These are phyloP conservation scores for Syncephalastrum racemosum DNA, from an alignment of 371 early-diverging fungal species.

Conservation along the genomic window DNA sequence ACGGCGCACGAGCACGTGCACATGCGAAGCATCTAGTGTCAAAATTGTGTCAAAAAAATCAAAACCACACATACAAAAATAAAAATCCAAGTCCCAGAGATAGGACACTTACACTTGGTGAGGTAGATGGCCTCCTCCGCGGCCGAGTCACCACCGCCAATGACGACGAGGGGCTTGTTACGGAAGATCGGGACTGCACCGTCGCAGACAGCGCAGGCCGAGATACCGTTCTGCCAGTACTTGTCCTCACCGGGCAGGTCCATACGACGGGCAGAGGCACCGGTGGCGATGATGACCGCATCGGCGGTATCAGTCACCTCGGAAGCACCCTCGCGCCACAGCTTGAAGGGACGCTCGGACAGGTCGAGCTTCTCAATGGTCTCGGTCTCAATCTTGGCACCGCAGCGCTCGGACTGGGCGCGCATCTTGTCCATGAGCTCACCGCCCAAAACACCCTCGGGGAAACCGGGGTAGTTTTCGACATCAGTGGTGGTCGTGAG, in stretches of 20 bases:
- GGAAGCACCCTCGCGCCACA: slow-evolving; percentile 84
- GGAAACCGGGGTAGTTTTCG: slow-evolving; percentile 91
- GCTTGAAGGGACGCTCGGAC: slow-evolving; percentile 84
- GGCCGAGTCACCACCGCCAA: slow-evolving; percentile 99
- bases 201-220: slow-evolving; percentile 99
- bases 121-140: slow-evolving; percentile 98
- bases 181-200: slow-evolving; percentile 97
- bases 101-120: slow-evolving; percentile 77
- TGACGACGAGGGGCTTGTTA: slow-evolving; percentile 90
- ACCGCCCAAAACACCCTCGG: slow-evolving; percentile 79
- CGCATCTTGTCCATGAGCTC: slow-evolving; percentile 83
- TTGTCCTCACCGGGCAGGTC: slow-evolving; percentile 57
- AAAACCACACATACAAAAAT: neutral
- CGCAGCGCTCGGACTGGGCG: slow-evolving; percentile 79
- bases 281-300: slow-evolving; percentile 95
- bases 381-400: slow-evolving; percentile 86
- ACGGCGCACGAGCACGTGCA: slow-evolving; percentile 94
- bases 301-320: slow-evolving; percentile 76
- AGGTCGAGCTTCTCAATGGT: slow-evolving; percentile 86
- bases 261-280: slow-evolving; percentile 97
- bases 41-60: neutral
- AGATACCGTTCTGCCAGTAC: slow-evolving; percentile 85
- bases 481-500: slow-evolving; percentile 92
- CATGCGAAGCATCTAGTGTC: slow-evolving; percentile 75
- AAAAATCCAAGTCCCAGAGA: too few species aligned